phyloP scores from a whole-genome alignment of 306 rosid species.

The Dryas alaskensis region DNA sequence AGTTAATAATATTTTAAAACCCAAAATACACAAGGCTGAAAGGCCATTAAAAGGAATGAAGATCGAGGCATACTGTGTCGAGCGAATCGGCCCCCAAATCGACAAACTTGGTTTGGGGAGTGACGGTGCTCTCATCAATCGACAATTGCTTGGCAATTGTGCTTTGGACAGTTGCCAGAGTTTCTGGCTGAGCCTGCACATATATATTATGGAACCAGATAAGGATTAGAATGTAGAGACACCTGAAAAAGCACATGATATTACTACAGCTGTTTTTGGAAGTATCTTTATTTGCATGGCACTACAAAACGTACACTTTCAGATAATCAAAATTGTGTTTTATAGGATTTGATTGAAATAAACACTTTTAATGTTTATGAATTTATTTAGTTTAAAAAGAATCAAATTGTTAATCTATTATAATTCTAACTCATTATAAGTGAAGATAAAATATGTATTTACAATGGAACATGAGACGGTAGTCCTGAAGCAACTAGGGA shows the following conservation, averaged over 20 bases:
- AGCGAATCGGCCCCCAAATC: slow-evolving; percentile 72
- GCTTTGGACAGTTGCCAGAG: slow-evolving; percentile 51
- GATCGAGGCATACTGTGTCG: slow-evolving; percentile 43
- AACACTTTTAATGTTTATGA: too few species aligned
- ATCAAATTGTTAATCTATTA: too few species aligned
- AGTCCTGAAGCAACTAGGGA: slow-evolving; percentile 33
- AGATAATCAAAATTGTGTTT: not conserved
- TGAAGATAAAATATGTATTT: not conserved
- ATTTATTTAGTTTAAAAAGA: too few species aligned
- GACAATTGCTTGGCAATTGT: slow-evolving; percentile 65
- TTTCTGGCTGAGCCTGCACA: slow-evolving; percentile 51
- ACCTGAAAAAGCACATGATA: too few species aligned
- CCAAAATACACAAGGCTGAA: too few species aligned
- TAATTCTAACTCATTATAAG: too few species aligned
- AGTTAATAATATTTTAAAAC: too few species aligned
- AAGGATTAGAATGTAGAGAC: not conserved
- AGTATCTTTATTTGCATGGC: too few species aligned
- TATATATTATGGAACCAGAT: not conserved
- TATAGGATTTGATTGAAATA: not conserved
- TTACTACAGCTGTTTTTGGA: too few species aligned
- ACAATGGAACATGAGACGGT: slow-evolving; percentile 50
- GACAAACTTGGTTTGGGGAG: slow-evolving; percentile 57
- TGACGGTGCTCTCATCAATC: slow-evolving; percentile 45
- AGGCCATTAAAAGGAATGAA: not conserved
- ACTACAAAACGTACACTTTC: not conserved